Conservation (phyloP, 805 yeast genomes). For the Barnettozyma botsteinii region DNA sequence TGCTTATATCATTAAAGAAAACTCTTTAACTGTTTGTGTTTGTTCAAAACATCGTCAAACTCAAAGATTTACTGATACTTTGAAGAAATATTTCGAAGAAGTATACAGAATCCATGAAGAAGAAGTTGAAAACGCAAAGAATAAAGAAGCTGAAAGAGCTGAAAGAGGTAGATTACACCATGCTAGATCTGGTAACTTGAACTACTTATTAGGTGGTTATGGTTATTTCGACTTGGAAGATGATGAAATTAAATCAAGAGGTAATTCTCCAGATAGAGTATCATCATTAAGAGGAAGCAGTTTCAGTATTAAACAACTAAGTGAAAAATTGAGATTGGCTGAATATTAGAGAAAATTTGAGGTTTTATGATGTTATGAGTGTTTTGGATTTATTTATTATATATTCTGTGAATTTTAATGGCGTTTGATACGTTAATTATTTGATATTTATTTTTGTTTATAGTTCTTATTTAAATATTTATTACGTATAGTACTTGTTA, state of each 20-base stretch:
- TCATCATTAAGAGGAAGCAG: conserved; percentile 17
- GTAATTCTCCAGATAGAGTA: conserved; percentile 24
- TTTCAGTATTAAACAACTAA: conserved; percentile 22
- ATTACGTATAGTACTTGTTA: no score
- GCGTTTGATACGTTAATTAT: no score
- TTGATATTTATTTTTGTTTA: no score
- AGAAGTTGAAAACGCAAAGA: conserved; percentile 13
- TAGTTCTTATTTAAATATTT: not conserved
- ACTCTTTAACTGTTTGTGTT: conserved; percentile 73
- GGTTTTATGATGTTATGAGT: not conserved
- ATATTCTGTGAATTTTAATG: not conserved
- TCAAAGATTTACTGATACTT: conserved; percentile 63
- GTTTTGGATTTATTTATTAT: not conserved
- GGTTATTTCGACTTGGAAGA: conserved; percentile 75
- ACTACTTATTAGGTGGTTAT: conserved; percentile 67
- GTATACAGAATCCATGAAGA: conserved; percentile 44
- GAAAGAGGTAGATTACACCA: conserved; percentile 24
- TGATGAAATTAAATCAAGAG: conserved; percentile 49
- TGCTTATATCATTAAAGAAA: conserved; percentile 80
- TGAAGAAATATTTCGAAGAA: conserved; percentile 56
- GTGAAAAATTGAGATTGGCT: conserved; percentile 26
- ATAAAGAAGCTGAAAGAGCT: conserved; percentile 12
- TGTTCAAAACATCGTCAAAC: conserved; percentile 90
- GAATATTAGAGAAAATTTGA: conserved; percentile 19
- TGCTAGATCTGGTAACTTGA: conserved; percentile 31